Evolutionary conservation across 805 yeast species (phyloP).

Genomic region (Myxozyma melibiosi): DNA sequence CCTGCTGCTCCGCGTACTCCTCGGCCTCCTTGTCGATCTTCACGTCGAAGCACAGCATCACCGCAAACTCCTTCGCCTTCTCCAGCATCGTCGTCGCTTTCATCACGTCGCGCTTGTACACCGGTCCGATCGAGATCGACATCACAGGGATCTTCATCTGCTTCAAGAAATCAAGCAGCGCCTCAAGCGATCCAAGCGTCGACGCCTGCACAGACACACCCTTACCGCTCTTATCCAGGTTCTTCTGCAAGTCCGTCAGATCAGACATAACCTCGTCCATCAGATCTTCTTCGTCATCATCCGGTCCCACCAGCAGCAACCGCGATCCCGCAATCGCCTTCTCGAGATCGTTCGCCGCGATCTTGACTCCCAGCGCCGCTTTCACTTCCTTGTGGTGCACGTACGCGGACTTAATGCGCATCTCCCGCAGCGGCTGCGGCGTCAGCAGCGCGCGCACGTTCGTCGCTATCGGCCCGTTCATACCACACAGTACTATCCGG

Average conservation of each 20-base stretch:
- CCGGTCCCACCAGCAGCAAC: slow-evolving; percentile 90
- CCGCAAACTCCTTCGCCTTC: slow-evolving; percentile 90
- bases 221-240: slow-evolving; percentile 90
- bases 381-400: slow-evolving; percentile 96
- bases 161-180: slow-evolving; percentile 92
- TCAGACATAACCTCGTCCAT: slow-evolving; percentile 99
- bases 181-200: slow-evolving; percentile 97
- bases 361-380: slow-evolving; percentile 98
- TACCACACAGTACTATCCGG: slow-evolving; percentile 91
- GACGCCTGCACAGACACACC: slow-evolving; percentile 99
- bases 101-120: slow-evolving; percentile 96
- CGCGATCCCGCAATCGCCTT: slow-evolving; percentile 99
- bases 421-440: slow-evolving; percentile 95
- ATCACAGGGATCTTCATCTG: slow-evolving; percentile 99
- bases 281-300: slow-evolving; percentile 95
- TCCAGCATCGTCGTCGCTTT: slow-evolving; percentile 96
- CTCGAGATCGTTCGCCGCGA: slow-evolving; percentile 96
- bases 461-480: slow-evolving; percentile 98
- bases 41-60: slow-evolving; percentile 99
- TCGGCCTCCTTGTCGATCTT: slow-evolving; percentile 97
- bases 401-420: slow-evolving; percentile 95
- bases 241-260: slow-evolving; percentile 87
- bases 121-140: slow-evolving; percentile 98
- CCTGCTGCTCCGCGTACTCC: slow-evolving; percentile 93
- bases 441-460: slow-evolving; percentile 93